Percentiles rank a stretch among this genome's conserved stretches.
phyloP scores from a whole-genome alignment of 2,329 filamentous ascomycete species.

The Colletotrichum tamarilloi region DNA sequence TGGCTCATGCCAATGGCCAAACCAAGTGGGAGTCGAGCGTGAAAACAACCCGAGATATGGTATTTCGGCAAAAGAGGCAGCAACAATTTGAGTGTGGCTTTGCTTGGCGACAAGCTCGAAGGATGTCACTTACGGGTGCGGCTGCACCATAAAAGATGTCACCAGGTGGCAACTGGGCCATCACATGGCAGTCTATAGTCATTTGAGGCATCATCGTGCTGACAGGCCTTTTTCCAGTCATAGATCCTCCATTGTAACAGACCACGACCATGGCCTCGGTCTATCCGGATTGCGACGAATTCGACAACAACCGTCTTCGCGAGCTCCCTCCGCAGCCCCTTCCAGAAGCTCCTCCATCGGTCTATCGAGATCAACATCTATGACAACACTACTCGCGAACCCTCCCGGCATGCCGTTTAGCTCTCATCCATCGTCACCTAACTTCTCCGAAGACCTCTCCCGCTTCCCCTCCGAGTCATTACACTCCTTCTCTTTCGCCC shows the following conservation, averaged over 20 bases:
- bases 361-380: constrained; percentile 76
- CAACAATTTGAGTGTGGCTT: not conserved
- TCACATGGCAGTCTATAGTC: constrained; percentile 31
- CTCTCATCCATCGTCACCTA: constrained; percentile 77
- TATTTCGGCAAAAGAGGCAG: not conserved
- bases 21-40: not conserved
- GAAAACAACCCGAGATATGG: not conserved
- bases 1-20: not conserved
- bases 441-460: constrained; percentile 87
- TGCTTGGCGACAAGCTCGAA: constrained; percentile 1
- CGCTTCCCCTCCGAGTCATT: constrained; percentile 96
- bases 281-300: constrained; percentile 92
- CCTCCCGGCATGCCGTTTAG: constrained; percentile 64
- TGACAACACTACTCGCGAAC: constrained; percentile 73
- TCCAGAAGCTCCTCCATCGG: constrained; percentile 69
- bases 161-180: constrained; percentile 24
- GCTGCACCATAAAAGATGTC: constrained; percentile 20
- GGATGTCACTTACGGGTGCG: constrained; percentile 32
- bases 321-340: constrained; percentile 72
- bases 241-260: constrained; percentile 84
- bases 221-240: constrained; percentile 24
- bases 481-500: constrained; percentile 97
- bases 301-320: constrained; percentile 81
- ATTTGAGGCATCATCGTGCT: constrained; percentile 26
- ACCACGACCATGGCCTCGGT: constrained; percentile 89